Base-by-base conservation (phyloP, 2,329 filamentous ascomycete species). In the Arthroderma sp. region DNA sequence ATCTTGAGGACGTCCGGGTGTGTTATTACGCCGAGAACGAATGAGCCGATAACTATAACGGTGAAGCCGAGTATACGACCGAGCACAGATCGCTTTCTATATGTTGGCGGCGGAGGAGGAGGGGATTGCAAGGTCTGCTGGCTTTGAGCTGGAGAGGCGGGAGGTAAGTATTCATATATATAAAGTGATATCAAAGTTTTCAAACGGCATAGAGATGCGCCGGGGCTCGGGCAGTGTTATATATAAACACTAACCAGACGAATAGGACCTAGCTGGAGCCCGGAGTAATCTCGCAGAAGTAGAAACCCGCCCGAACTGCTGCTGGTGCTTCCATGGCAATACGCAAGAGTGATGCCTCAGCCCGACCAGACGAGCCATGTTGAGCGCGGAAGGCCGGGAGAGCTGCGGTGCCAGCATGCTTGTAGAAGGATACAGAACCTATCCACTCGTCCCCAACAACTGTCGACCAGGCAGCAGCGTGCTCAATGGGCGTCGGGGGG, bases 1-100 rank as follows among this genome's bases (percentile, higher is more conserved):
- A 65, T 64, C 21, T 64, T 59, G 55, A 66, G 63, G 54, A 63
- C 57, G 28, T 59, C 51, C 13, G 67, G 66, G 56, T 66, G 65
- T 57, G 66, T 66, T 4, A 61, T 51, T 21, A 68, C 54, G 21
- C 71, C 71, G 33, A 66, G 58, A 31, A 64, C 52, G 57, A 71
- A 72, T 21, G 71, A 65, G 56, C 71, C 31, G 35, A 68, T 51
- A 2, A 70, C 70, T 55, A 74, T 67, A 2, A 66, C 63, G 6
- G 68, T 65, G 61, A 73, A 72, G 52, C 71, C 71, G 19, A 69
- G 54, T 55, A 69, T 60, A 53, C 70, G 70, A 43, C 68, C 66
- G 41, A 73, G 47, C 21, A 67, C 65, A 15, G 68, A 70, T 33
- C 61, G 63, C 11, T 65, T 62, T 55, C 65, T 63, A 47, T 60